Evolutionary conservation across 75 land plant species (phyloP), one percentile per base, ranked within the genome.

Genomic region (Isoetes taiwanensis): DNA sequence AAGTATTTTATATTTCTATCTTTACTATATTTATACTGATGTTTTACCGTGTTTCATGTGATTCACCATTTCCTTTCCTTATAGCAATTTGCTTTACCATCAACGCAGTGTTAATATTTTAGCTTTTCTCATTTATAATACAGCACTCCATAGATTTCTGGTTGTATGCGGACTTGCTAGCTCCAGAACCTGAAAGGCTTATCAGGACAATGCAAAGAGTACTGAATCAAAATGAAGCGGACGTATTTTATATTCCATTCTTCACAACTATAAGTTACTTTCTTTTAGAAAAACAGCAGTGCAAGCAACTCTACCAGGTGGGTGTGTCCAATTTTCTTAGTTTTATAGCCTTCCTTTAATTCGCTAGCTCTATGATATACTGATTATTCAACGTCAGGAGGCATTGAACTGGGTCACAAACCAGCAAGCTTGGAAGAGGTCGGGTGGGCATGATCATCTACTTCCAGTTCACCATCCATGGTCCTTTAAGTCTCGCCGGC

Each of bases 381-480:
- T 28, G 56, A 23, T 34, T 54, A 2, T 16, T 29, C 11, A 54
- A n/a, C 17, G 68, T 54, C 53, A 90, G 96, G 96, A 90, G 57
- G 96, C 86, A 19, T 54, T 90, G 66, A 74, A 73, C 27, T 90
- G 96, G 96, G 74, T 90, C 50, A 85, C 75, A 41, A 78, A 71
- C 34, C 96, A 90, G 61, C 79, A 82, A 28, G 86, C 96, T 19
- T 90, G 96, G 96, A 73, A 82, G 40, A 67, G 86, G 31, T 90
- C 91, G 63, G 80, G 71, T 53, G 90, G 90, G 33, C 84, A 86
- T 62, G 96, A 90, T 56, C 96, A 90, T 65, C 78, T 90, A 32
- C 77, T 90, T 54, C 83, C 96, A 25, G 81, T 90, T 73, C 96
- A 90, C 64, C 96, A 90, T 64, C 96, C 96, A 2, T 90, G 96